Percentiles rank a stretch among this genome's conserved stretches.
Conservation (phyloP, 129 eudicot genomes). For the Tanacetum coccineum region DNA sequence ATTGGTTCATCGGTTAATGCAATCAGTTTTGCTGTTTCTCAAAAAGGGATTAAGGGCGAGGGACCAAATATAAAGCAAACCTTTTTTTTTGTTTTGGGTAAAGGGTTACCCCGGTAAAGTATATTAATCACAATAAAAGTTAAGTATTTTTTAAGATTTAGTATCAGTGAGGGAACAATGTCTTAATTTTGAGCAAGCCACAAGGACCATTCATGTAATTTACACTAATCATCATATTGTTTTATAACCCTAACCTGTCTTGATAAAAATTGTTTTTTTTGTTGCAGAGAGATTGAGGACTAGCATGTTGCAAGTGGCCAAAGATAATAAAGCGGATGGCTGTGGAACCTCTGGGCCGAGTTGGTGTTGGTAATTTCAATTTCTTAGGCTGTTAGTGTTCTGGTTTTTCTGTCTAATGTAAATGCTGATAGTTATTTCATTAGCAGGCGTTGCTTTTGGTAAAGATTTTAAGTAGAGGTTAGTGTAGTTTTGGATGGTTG, state of each 20-base stretch:
- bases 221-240: background rate
- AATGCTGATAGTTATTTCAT: slow-evolving; percentile 17
- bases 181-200: no score
- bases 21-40: no score
- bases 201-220: background rate
- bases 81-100: no score
- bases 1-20: no score
- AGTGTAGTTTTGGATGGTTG: slow-evolving; percentile 19
- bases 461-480: slow-evolving; percentile 17
- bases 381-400: background rate
- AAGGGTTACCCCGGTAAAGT: no score
- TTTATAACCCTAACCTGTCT: background rate
- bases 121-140: no score
- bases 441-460: slow-evolving; percentile 24
- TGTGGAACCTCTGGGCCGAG: background rate
- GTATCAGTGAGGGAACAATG: no score
- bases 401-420: slow-evolving; percentile 25
- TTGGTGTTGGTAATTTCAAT: slow-evolving; percentile 3
- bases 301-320: slow-evolving; percentile 11
- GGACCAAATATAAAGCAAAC: no score
- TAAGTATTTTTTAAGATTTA: no score
- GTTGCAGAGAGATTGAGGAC: slow-evolving; percentile 30
- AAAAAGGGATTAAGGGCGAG: no score
- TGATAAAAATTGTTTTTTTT: background rate
- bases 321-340: slow-evolving; percentile 2